Evolutionary conservation across 345 rosid species (phyloP).

Genomic region (Camelina hispida): DNA sequence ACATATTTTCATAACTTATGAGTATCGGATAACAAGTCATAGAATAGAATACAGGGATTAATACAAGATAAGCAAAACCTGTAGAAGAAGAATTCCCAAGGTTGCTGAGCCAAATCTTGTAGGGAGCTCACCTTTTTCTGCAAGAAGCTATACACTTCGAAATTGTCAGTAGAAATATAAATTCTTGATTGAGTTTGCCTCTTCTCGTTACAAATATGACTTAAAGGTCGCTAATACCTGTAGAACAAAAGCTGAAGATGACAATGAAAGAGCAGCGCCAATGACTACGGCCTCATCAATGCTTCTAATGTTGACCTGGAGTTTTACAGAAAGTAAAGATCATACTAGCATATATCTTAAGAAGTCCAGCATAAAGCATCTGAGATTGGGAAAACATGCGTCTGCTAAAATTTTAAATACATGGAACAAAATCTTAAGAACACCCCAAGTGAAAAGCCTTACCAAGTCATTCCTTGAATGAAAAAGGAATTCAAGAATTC

Average conservation of each 20-base stretch:
- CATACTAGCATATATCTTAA: constrained; percentile 15
- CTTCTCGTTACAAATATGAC: background rate
- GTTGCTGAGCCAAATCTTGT: constrained; percentile 99
- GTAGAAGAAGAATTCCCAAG: constrained; percentile 93
- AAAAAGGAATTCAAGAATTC: constrained; percentile 84
- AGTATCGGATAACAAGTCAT: background rate
- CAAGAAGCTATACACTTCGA: constrained; percentile 72
- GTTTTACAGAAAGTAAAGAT: constrained; percentile 13
- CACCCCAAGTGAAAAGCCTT: constrained; percentile 36
- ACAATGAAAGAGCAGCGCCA: constrained; percentile 96
- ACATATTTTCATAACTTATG: constrained; percentile 17
- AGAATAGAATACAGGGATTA: constrained; percentile 24
- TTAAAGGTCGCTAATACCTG: constrained; percentile 59
- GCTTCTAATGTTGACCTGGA: constrained; percentile 93
- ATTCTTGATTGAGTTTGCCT: background rate
- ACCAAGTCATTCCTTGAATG: constrained; percentile 94
- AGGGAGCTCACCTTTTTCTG: constrained; percentile 98
- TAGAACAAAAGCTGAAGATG: constrained; percentile 96
- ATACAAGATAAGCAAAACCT: constrained; percentile 56
- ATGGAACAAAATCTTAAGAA: background rate
- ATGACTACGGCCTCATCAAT: constrained; percentile 95
- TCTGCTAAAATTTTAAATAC: background rate
- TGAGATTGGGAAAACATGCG: background rate
- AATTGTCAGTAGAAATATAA: constrained; percentile 3
- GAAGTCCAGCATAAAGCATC: constrained; percentile 6